Evolutionary conservation across 495 filamentous ascomycete genomes (phyloP), one percentile per base, ranked within the genome.

Genomic region (Parmelia sp.): DNA sequence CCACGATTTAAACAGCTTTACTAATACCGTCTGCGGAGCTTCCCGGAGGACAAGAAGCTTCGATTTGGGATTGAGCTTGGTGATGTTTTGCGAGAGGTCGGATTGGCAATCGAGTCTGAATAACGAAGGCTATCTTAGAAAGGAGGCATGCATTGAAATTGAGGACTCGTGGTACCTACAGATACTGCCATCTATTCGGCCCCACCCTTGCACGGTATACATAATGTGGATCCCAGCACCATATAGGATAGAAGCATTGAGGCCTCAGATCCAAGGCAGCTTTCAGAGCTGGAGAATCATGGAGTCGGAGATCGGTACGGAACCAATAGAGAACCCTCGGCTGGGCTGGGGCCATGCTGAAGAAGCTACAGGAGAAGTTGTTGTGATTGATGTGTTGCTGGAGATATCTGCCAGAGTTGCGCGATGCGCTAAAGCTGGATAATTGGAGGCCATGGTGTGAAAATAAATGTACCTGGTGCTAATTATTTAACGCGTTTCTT

Each of bases 181-280:
- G 72, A 68, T 83, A 88, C 61, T 85, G 81, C 83, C 84, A 89
- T 68, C 87, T 75, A 66, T 90, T 90, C 3, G 80, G 75, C 1
- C 85, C 86, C 4, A 84, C 86, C 42, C 86, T 78, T 6, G 85
- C 80, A 29, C 77, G 80, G 66, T 89, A 90, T 58, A 89, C 86
- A 72, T 89, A 90, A 70, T 89, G 86, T 47, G 85, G 86, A 69
- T 88, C 85, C 85, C 87, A 89, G 27, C 83, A 88, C 79, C 84
- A 88, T 39, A 89, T 74, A 10, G 85, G 85, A 72, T 84, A 90
- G 11, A 89, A 77, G 17, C 76, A 77, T 45, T 80, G 77, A 0
- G 87, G 85, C 19, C 86, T 78, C 19, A 90, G 74, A 60, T 83
- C 80, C 14, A 89, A 75, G 5, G 87, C 86, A 9, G 84, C 84